Evolutionary conservation across 345 rosid genomes (phyloP), one percentile per base, ranked within the genome.

Genomic region (Hypericum perforatum): DNA sequence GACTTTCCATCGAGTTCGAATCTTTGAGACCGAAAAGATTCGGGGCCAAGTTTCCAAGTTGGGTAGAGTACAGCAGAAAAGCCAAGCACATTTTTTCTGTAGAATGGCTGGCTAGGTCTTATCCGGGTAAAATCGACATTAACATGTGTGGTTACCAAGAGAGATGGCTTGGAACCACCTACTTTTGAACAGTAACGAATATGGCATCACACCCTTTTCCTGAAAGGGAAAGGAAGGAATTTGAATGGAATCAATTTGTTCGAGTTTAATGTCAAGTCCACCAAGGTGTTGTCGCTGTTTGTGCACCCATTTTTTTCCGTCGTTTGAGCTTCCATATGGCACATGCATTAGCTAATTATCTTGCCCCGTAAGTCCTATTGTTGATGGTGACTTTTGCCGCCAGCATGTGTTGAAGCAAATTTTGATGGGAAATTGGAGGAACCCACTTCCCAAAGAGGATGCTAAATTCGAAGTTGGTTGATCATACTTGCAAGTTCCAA

Each of bases 181-280:
- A 11, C 57, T 38, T 49, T 56, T 9, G 47, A 52, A 64, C 15
- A 16, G 46, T 61, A 39, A 61, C 39, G 50, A 52, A 57, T 47
- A 40, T 41, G 53, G 73, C 73, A 70, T 76, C 69, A 55, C 44
- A 14, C 56, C 59, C 54, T 70, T 48, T 61, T 11, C 16, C 10
- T 48, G 59, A 57, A 56, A 57, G 49, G 37, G 59, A 48, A 38
- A 53, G 54, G 55, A 12, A 14, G 38, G 52, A 52, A 14, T 52
- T 48, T 41, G 62, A 48, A 62, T 58, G 75, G 82, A 77, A 77
- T 71, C 78, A 71, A 79, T 70, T 57, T 69, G 70, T 78, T 76
- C 74, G 57, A 45, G 56, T 66, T 59, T 60, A 56, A 72, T 66
- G 71, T 59, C 69, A 68, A 63, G 57, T 72, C 56, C 57, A 53